Evolutionary conservation across 345 rosid genomes (phyloP), one percentile per base, ranked within the genome.

Genomic region (Moricandia moricandioides): DNA sequence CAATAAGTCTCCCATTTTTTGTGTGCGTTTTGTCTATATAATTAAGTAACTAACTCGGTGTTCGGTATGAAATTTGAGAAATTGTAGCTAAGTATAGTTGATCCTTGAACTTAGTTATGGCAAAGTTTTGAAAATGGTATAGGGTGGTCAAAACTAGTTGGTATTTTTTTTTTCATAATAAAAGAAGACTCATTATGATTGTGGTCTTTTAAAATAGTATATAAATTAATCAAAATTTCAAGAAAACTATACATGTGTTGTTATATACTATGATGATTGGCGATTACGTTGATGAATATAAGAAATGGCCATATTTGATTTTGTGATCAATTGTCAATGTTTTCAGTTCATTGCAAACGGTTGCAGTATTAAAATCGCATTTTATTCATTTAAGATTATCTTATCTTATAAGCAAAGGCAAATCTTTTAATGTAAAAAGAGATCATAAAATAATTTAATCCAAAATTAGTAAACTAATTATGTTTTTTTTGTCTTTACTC

Each of bases 11-110:
- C 31, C 6, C 1, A 1, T 11, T n/a, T 24, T 29, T n/a, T 13
- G 14, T 12, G 16, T 27, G 4, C 2, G 13, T 4, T 37, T 27
- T 43, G 0, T 17, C 47, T 29, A 1, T 30, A 11, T 33, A 26
- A 5, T 21, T 21, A 21, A 21, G 24, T 21, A 47, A 45, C 49
- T 12, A 62, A 13, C 13, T 13, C 35, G 24, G 30, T 5, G 11
- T 65, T 73, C 4, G 62, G 54, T 24, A 6, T 35, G 70, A 52
- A 49, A 72, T 57, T 51, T 12, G 30, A 35, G 66, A 59, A 24
- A 24, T 21, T 57, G 9, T 11, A 12, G 33, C 61, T 47, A 26
- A 27, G 34, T 26, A 47, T 27, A 27, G 13, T 27, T 21, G 59
- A 6, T 54, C 9, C 27, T 9, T 54, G 5, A 47, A 47, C 58